Base-by-base conservation (phyloP, 2,329 filamentous ascomycete genomes). In the Pezicula neosporulosa region DNA sequence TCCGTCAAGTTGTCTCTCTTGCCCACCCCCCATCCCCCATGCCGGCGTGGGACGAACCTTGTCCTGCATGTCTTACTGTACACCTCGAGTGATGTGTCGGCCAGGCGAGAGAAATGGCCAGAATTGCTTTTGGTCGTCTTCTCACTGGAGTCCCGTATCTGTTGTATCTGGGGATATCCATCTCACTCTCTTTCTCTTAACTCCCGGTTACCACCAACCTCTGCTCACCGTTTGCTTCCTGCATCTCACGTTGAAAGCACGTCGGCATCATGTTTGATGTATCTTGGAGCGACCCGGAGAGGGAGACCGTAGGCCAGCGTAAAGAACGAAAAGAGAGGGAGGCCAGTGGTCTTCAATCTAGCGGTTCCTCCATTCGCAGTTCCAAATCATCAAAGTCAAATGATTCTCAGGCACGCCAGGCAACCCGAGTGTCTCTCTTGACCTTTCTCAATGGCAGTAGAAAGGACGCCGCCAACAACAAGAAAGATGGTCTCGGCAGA, bases 371-470 rank as follows among this genome's bases (percentile, higher is more conserved):
- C 5, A 21, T 59, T 27, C 24, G 52, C 43, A 61, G 58, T 44
- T 56, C 55, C 1, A 51, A 49, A 37, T 61, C 60, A n/a, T 56
- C 55, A 2, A 51, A 49, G 33, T 61, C 60, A 15, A 49, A 21
- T 49, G 56, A 56, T 16, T 56, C 56, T 6, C 49, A 50, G 3
- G 45, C 52, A n/a, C 45, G 44, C 39, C 39, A 50, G 37, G 18
- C 24, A 27, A 33, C 44, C 5, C 46, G 50, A 28, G 50, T 51
- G 8, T 52, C 52, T 12, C 44, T 61, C 10, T 53, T 59, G 19
- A 65, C 57, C 24, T 58, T 67, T 1, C 70, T 68, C 18, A 70
- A 67, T 9, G 63, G 65, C 65, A 70, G 69, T 71, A 49, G 36
- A 27, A 44, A 44, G 18, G 42, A 44, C 15, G 27, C 12, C 15